phyloP scores from a whole-genome alignment of 2,329 filamentous ascomycete genomes.

The Ustulina deusta region DNA sequence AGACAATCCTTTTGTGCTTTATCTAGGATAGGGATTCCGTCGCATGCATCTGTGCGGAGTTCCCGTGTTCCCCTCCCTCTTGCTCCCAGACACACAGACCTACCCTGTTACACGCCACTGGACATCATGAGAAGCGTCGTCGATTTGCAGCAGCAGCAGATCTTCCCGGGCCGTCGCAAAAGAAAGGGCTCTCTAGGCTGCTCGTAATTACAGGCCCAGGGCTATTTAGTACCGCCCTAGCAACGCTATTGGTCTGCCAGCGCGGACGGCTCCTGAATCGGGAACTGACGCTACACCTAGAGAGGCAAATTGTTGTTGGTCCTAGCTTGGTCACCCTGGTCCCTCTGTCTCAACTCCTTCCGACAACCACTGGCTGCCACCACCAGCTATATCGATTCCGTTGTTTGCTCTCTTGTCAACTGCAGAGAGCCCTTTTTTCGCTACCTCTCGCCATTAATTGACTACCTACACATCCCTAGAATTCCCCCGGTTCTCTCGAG shows the following conservation, averaged over 20 bases:
- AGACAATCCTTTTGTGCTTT: slow-evolving; percentile 41
- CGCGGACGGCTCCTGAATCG: slow-evolving; percentile 25
- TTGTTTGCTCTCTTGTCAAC: slow-evolving; percentile 11
- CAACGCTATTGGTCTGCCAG: slow-evolving; percentile 26
- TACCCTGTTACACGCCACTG: not conserved
- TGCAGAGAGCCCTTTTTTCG: not conserved
- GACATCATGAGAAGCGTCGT: slow-evolving; percentile 45
- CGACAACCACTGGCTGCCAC: slow-evolving; percentile 40
- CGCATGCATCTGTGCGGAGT: slow-evolving; percentile 35
- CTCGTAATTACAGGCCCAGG: not conserved
- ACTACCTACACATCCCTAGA: not conserved
- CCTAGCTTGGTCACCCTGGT: slow-evolving; percentile 44
- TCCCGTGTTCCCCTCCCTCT: slow-evolving; percentile 11
- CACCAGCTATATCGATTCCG: not conserved
- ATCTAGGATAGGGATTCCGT: slow-evolving; percentile 35
- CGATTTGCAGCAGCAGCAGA: slow-evolving; percentile 36
- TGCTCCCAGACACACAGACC: not conserved
- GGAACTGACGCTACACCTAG: slow-evolving; percentile 42
- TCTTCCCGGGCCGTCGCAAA: slow-evolving; percentile 39
- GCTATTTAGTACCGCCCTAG: not conserved
- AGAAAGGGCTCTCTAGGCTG: slow-evolving; percentile 39
- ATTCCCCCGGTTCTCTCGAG: not conserved
- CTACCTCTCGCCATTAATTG: slow-evolving; percentile 4
- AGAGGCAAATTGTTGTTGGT: slow-evolving; percentile 50
- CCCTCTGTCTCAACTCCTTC: slow-evolving; percentile 22